phyloP scores from a whole-genome alignment of 768 basidiomycete genomes.

The Lactarius tabidus region DNA sequence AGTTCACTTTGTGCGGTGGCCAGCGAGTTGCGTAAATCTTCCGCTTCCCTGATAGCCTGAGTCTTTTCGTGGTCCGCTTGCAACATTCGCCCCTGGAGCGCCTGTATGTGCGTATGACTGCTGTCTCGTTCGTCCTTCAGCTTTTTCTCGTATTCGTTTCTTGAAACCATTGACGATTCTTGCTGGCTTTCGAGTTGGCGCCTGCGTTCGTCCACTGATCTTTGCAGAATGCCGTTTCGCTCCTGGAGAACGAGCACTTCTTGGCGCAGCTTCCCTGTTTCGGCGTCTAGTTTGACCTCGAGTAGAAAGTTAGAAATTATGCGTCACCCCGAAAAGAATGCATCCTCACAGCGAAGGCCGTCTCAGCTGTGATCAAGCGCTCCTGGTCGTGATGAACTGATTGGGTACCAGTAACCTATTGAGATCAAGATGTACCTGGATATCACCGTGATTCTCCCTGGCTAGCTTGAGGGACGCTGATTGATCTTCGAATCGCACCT shows the following conservation, averaged over 20 bases:
- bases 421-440: slow-evolving; percentile 38
- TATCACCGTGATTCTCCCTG: slow-evolving; percentile 51
- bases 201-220: slow-evolving; percentile 24
- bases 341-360: slow-evolving; percentile 35
- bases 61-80: slow-evolving; percentile 23
- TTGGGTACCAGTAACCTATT: not conserved
- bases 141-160: slow-evolving; percentile 17
- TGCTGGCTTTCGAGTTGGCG: slow-evolving; percentile 20
- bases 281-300: slow-evolving; percentile 32
- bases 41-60: slow-evolving; percentile 20
- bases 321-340: slow-evolving; percentile 8
- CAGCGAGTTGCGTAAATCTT: slow-evolving; percentile 22
- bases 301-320: not conserved
- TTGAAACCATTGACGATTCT: slow-evolving; percentile 12
- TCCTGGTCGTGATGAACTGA: slow-evolving; percentile 32
- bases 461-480: slow-evolving; percentile 47
- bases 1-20: slow-evolving; percentile 22
- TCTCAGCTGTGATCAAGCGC: slow-evolving; percentile 37
- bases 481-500: slow-evolving; percentile 61
- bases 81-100: slow-evolving; percentile 17
- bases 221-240: slow-evolving; percentile 36
- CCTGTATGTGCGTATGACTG: slow-evolving; percentile 20
- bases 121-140: slow-evolving; percentile 21
- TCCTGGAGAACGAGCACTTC: slow-evolving; percentile 42
- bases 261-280: slow-evolving; percentile 34